A percentile compares a stretch with the other conserved stretches of the same genome.
Evolutionary conservation across 73 alveolate genomes (phyloP).

Genomic region (Paramecium tetraurelia): DNA sequence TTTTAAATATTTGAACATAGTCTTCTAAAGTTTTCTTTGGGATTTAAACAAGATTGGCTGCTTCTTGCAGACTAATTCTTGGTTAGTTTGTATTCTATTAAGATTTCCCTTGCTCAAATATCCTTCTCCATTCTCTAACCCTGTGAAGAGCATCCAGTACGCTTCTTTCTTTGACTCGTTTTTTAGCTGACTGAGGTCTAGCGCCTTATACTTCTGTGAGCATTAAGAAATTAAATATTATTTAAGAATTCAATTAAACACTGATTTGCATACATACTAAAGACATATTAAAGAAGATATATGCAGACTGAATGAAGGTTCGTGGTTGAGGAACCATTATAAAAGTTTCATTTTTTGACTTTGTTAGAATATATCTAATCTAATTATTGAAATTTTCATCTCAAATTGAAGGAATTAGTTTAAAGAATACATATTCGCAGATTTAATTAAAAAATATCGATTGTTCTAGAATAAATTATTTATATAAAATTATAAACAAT

Average conservation of each 20-base stretch:
- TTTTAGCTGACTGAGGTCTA: background rate
- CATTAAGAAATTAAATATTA: background rate
- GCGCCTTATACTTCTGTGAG: background rate
- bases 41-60: background rate
- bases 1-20: background rate
- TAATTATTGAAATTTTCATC: too few relatives aligned
- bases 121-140: background rate
- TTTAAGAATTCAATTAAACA: too few relatives aligned
- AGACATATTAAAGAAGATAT: too few relatives aligned
- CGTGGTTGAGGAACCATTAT: too few relatives aligned
- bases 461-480: background rate
- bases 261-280: background rate
- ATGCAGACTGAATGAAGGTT: too few relatives aligned
- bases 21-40: conserved; percentile 45
- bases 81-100: background rate
- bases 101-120: background rate
- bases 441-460: background rate
- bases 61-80: background rate
- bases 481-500: background rate
- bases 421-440: background rate
- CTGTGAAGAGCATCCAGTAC: background rate
- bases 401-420: background rate
- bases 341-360: too few relatives aligned
- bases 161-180: conserved; percentile 31
- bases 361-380: too few relatives aligned